Base-by-base conservation (phyloP, 108 stramenopile species). In the Cyclotella distinguenda region DNA sequence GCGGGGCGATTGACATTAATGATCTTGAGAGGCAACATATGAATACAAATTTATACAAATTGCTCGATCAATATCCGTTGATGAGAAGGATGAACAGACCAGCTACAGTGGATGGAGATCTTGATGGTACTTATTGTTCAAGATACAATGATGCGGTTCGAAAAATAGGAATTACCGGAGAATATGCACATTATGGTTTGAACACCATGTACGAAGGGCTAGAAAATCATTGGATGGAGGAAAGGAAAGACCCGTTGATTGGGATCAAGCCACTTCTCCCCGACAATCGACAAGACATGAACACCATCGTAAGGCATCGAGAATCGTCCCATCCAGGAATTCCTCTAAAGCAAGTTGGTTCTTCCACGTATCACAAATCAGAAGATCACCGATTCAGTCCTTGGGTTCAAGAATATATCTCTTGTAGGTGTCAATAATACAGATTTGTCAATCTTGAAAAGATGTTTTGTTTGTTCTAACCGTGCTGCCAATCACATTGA, bases 71-170 rank as follows among this genome's bases (percentile, higher is more conserved):
- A 1, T 57, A 57, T 21, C 21, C 36, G 39, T n/a, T 32, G n/a
- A 39, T 57, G 55, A 57, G 8, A 39, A 22, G 18, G 13, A 23
- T 39, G 6, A 57, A 57, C 39, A 32, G 55, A 19, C 55, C 55
- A 39, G n/a, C 55, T 0, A 32, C 25, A 23, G 55, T 57, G 4
- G 55, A 57, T 57, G 55, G 55, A 10, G 15, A n/a, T 27, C 32
- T 53, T 27, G n/a, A 30, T 16, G 52, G 52, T 4, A 31, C 27
- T 12, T 53, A 53, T 30, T 53, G 52, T 32, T 53, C 52, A 1
- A 10, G 31, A 10, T 53, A 53, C 52, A 53, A 53, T 16, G 52
- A 53, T n/a, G 52, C 22, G 28, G 28, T 53, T 23, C 30, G 27
- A 27, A 53, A 30, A 9, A 26, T 10, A 9, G 31, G 31, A 42